Conservation (phyloP, 306 rosid species). For the Fagus crenata region DNA sequence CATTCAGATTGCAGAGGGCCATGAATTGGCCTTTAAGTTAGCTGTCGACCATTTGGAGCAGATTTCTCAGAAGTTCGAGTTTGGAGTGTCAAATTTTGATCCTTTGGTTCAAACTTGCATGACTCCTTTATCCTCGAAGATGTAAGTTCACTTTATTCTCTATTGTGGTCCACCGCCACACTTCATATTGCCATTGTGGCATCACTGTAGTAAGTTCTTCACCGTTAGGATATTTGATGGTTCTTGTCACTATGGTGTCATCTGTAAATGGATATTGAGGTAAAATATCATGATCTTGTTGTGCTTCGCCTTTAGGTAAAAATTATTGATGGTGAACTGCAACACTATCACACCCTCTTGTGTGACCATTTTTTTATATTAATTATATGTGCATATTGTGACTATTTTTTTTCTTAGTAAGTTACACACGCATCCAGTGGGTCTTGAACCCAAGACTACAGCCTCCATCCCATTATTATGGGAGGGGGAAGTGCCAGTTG, state of each 20-base stretch:
- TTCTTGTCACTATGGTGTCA: neutral
- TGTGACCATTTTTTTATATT: too few relatives aligned
- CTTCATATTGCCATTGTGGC: neutral
- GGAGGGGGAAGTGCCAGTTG: too few relatives aligned
- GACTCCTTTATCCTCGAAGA: constrained; percentile 94
- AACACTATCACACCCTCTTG: neutral
- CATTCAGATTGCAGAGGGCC: constrained; percentile 89
- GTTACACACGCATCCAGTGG: too few relatives aligned
- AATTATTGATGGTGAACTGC: neutral
- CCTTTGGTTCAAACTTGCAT: constrained; percentile 89
- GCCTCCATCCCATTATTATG: too few relatives aligned
- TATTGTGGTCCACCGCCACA: too few relatives aligned
- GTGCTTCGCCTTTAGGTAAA: neutral
- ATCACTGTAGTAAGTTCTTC: neutral
- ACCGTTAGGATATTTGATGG: neutral
- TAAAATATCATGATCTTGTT: neutral
- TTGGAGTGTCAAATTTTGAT: constrained; percentile 56
- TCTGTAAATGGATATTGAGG: neutral
- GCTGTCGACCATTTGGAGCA: constrained; percentile 73
- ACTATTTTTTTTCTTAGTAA: too few relatives aligned
- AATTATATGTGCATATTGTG: neutral
- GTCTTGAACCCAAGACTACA: too few relatives aligned
- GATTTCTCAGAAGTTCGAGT: constrained; percentile 69
- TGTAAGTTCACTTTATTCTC: constrained; percentile 46
- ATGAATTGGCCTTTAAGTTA: constrained; percentile 82